Percentiles rank a stretch among this genome's conserved stretches.
These are phyloP conservation scores for Sclerotinia borealis DNA, from an alignment of 2,329 filamentous ascomycete genomes.

Conservation along the genomic window DNA sequence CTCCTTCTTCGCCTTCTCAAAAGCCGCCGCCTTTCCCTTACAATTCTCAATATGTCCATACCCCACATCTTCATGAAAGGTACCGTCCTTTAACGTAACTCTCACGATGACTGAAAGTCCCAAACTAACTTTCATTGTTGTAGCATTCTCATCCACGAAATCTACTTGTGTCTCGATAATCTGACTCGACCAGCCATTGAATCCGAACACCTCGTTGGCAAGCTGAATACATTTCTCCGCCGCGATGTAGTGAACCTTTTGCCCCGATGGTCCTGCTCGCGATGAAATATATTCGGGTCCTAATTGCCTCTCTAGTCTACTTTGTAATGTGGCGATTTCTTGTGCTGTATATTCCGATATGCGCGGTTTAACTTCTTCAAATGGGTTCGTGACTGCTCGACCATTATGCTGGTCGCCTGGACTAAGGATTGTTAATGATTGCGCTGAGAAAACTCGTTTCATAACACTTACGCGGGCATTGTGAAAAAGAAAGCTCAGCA, in stretches of 20 bases:
- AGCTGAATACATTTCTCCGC: conserved; percentile 95
- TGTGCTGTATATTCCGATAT: conserved; percentile 80
- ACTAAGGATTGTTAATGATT: conserved; percentile 37
- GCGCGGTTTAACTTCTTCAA: conserved; percentile 62
- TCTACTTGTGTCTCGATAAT: conserved; percentile 93
- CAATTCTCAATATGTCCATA: conserved; percentile 96
- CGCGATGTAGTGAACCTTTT: conserved; percentile 88
- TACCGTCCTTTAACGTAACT: conserved; percentile 84
- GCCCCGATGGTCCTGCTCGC: conserved; percentile 73
- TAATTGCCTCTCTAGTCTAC: conserved; percentile 83
- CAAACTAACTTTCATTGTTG: conserved; percentile 72
- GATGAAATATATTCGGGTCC: conserved; percentile 94
- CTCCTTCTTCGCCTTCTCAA: conserved; percentile 98
- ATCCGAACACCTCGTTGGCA: conserved; percentile 91
- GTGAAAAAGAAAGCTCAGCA: conserved; percentile 16
- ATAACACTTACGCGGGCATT: conserved; percentile 42
- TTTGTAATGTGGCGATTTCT: conserved; percentile 83
- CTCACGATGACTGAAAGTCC: conserved; percentile 87
- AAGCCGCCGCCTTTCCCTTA: conserved; percentile 89
- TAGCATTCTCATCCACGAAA: conserved; percentile 81
- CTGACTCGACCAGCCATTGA: conserved; percentile 96
- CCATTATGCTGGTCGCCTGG: conserved; percentile 59
- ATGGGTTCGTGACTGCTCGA: conserved; percentile 64
- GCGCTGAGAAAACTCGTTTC: not conserved
- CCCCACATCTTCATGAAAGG: conserved; percentile 96